phyloP scores from a whole-genome alignment of 148 eudicot species.

The Beta vulgaris region DNA sequence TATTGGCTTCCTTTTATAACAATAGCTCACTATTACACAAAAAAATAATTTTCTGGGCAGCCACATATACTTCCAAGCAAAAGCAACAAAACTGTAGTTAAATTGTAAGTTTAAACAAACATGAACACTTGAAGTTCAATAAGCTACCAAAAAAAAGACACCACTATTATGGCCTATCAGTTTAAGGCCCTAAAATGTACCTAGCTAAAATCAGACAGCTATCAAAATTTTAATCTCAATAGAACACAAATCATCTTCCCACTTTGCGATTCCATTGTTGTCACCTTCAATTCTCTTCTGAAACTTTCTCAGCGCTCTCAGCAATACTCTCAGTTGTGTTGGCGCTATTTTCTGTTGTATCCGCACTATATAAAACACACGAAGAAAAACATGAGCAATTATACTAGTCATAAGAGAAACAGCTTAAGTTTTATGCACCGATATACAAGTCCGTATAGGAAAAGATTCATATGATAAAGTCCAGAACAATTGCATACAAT shows the following conservation, averaged over 20 bases:
- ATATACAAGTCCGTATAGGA: too few species aligned
- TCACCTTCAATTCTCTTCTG: conserved; percentile 40
- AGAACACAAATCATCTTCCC: conserved; percentile 9
- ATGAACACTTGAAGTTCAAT: not conserved
- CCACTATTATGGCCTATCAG: conserved; percentile 17
- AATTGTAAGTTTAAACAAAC: conserved; percentile 21
- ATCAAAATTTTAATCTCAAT: conserved; percentile 33
- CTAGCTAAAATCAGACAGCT: conserved; percentile 24
- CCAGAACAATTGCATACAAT: not conserved
- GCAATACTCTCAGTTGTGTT: conserved; percentile 7
- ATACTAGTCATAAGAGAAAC: not conserved
- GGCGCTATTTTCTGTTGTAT: conserved; percentile 38
- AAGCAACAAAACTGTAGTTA: conserved; percentile 16
- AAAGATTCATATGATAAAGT: not conserved
- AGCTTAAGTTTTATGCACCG: too few species aligned
- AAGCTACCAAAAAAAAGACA: not conserved
- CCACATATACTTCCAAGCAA: conserved; percentile 15
- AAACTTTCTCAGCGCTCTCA: conserved; percentile 17
- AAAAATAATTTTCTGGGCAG: not conserved
- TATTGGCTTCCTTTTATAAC: not conserved
- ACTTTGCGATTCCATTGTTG: not conserved
- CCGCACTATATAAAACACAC: conserved; percentile 37
- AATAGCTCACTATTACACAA: conserved; percentile 9
- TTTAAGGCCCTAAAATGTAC: conserved; percentile 27
- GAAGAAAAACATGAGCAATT: not conserved